Evolutionary conservation across 805 yeast genomes (phyloP), one percentile per base, ranked within the genome.

Genomic region (Clavispora vitiphila): DNA sequence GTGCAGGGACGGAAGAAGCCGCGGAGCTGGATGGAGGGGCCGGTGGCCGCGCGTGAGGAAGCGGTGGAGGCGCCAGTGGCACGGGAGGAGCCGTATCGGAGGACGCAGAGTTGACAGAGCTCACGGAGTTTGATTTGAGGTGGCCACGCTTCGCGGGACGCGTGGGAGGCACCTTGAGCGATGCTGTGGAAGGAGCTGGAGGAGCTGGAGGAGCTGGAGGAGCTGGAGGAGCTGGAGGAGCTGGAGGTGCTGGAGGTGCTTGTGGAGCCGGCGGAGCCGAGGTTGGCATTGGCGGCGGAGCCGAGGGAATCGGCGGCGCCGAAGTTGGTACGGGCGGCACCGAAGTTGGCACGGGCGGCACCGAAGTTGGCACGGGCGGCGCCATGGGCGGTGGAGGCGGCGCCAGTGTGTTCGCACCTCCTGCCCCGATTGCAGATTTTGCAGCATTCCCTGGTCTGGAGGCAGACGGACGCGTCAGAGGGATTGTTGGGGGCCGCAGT

Each of bases 71-170:
- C n/a, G 15, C 31, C 11, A 30, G 25, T n/a, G 40, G 29, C 19
- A 14, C 25, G 3, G 44, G 39, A 8, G 31, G 26, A 3, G 38
- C 12, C 32, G 27, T 16, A 18, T n/a, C 23, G 12, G 30, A 24
- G n/a, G 11, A 8, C 21, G 32, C 31, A 10, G 59, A 54, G 27
- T 34, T 35, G 9, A 46, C 41, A 15, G 64, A 58, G 18, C 50
- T 50, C 5, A 49, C 38, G 2, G 65, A 60, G 12, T 41, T 29
- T 15, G 54, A 41, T 44, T 57, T 57, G 46, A 64, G 48, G 50
- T 68, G 73, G 1, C 57, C 44, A 32, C 69, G 62, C 46, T 68
- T 69, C 47, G 57, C 61, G 20, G 74, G 74, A 35, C 74, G 57
- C 21, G 54, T 56, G 2, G 72, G 71, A 1, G 74, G 74, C 4